Evolutionary conservation across 208 protist genomes (phyloP), one percentile per base, ranked within the genome.

Genomic region (Wallacemonas sp.): DNA sequence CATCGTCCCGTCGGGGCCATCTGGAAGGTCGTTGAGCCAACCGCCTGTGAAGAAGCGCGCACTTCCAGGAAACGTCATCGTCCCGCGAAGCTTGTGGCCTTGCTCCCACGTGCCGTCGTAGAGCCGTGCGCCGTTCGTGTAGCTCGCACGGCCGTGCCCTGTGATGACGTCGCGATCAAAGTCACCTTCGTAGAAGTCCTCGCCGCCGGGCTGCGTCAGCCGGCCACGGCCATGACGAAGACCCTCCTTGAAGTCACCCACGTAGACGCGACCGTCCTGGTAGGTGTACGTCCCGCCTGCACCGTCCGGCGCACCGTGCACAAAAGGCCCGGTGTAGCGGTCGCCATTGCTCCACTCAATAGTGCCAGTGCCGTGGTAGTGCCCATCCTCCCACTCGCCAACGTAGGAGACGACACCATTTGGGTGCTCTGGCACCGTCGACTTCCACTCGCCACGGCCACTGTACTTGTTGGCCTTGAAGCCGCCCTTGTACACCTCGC

Each of bases 151-250:
- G 63, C 87, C 80, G 14, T 61, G 27, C 9, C 87, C 87, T 0
- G 76, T 78, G 48, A 84, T 83, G 34, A 61, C 60, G 62, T 68
- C 78, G 17, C 67, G 56, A 0, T 75, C 66, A 58, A 88, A 93
- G 38, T 72, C 55, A 0, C 87, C 87, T 19, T 88, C 78, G 76
- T 88, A 93, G 23, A 70, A 71, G 67, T 90, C 81, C 3, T 78
- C 83, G 61, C 80, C 83, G 11, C 52, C 52, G 6, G 57, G 17
- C 54, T 79, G 78, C 29, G 66, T 72, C 2, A 90, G 41, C 1
- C 68, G 61, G 11, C 87, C 87, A 16, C 68, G 60, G 36, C 87
- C 87, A 49, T 88, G 72, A 4, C 69, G 76, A 43, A 76, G 61
- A 29, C 85, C 87, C 27, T 63, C 39, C 0, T n/a, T 43, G 30